Evolutionary conservation across 2,329 filamentous ascomycete species (phyloP).

Genomic region (Alternaria alternata): DNA sequence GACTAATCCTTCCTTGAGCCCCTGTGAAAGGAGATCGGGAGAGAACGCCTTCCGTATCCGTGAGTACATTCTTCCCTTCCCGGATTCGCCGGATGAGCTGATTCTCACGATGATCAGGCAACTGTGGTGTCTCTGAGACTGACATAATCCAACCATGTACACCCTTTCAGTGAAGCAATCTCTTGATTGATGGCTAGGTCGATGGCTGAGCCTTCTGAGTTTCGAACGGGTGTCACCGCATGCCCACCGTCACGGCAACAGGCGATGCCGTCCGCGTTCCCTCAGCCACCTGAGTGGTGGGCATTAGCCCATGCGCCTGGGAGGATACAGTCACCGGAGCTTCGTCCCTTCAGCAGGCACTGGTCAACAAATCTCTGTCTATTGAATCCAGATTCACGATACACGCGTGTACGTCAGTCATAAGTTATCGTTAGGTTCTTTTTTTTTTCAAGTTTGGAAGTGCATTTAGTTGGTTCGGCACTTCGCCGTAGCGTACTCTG

Average conservation of each 20-base stretch:
- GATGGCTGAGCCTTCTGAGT: constrained; percentile 2
- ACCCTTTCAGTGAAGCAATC: neutral
- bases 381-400: neutral
- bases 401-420: neutral
- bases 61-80: neutral
- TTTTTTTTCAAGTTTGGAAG: neutral
- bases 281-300: neutral
- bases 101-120: neutral
- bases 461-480: neutral
- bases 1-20: neutral
- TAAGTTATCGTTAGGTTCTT: neutral
- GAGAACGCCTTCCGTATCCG: neutral
- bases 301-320: constrained; percentile 1
- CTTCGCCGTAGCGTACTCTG: constrained; percentile 1
- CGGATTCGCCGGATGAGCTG: neutral
- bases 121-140: neutral
- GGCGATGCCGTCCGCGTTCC: neutral
- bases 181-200: neutral
- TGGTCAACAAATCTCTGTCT: neutral
- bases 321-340: neutral
- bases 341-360: neutral
- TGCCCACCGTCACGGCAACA: constrained; percentile 1
- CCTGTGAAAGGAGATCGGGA: neutral
- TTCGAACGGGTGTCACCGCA: constrained; percentile 1
- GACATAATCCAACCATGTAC: neutral